phyloP scores from a whole-genome alignment of 2,329 filamentous ascomycete genomes.

The Phialocephala subalpina region DNA sequence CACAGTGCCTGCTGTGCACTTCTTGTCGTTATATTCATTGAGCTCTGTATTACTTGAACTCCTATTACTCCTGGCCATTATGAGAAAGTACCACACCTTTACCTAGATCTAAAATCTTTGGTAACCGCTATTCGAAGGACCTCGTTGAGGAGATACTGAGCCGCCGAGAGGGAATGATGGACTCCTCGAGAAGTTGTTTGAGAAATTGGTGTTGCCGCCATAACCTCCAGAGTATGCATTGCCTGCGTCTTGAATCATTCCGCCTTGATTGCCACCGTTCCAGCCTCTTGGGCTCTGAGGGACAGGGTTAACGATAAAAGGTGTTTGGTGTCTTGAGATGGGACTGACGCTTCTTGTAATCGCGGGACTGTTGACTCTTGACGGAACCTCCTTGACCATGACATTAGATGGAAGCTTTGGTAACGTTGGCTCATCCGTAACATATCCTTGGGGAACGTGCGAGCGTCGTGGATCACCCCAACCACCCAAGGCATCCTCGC shows the following conservation, averaged over 20 bases:
- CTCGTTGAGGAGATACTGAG: conserved; percentile 17
- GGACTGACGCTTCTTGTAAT: conserved; percentile 19
- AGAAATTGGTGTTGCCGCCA: conserved; percentile 7
- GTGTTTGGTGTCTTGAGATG: conserved; percentile 15
- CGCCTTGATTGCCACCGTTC: conserved; percentile 33
- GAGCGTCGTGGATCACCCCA: conserved; percentile 32
- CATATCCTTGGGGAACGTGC: conserved; percentile 25
- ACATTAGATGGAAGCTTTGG: conserved; percentile 24
- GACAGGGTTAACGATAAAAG: conserved; percentile 24
- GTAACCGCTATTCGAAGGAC: conserved; percentile 26
- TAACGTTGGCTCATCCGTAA: conserved; percentile 18
- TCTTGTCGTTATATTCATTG: conserved; percentile 9
- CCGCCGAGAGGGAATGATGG: conserved; percentile 26
- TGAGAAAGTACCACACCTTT: background rate
- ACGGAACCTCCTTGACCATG: conserved; percentile 24
- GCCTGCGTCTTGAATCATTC: conserved; percentile 28
- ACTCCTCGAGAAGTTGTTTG: conserved; percentile 23
- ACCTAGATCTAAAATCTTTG: conserved; percentile 16
- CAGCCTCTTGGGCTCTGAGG: conserved; percentile 29
- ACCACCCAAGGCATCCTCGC: conserved; percentile 41
- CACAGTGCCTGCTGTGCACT: conserved; percentile 13
- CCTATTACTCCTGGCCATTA: conserved; percentile 9
- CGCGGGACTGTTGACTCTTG: conserved; percentile 23
- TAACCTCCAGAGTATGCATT: conserved; percentile 32
- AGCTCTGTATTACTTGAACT: conserved; percentile 13